phyloP scores from a whole-genome alignment of 2,329 filamentous ascomycete species.

The Fusarium sp. region DNA sequence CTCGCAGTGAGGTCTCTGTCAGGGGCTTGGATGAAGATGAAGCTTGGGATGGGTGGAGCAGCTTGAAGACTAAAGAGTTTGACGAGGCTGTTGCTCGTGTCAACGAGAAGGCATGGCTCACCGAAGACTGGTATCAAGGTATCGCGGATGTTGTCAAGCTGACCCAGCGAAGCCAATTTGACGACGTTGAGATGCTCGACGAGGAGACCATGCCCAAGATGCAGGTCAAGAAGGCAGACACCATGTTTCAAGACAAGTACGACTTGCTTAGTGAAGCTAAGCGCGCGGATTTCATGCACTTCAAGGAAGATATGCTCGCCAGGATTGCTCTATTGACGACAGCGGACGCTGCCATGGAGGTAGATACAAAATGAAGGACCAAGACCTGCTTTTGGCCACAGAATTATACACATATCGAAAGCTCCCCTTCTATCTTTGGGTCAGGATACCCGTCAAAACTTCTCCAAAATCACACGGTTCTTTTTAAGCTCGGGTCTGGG shows the following conservation, averaged over 20 bases:
- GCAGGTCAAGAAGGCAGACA: constrained; percentile 62
- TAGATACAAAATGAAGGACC: constrained; percentile 44
- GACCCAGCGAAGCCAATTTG: constrained; percentile 46
- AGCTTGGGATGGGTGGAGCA: constrained; percentile 62
- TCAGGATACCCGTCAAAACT: constrained; percentile 12
- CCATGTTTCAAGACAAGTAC: constrained; percentile 78
- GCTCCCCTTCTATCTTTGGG: constrained; percentile 26
- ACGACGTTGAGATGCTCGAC: constrained; percentile 50
- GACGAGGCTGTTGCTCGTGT: constrained; percentile 68
- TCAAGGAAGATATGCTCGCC: constrained; percentile 68
- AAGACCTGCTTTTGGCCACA: constrained; percentile 41
- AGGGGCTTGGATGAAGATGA: constrained; percentile 55
- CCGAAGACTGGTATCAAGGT: constrained; percentile 68
- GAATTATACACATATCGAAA: constrained; percentile 36
- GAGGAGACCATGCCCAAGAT: constrained; percentile 47
- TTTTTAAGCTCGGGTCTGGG: constrained; percentile 22
- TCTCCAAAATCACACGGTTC: constrained; percentile 16
- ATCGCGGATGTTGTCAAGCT: constrained; percentile 62
- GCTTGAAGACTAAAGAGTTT: constrained; percentile 61
- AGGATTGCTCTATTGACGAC: constrained; percentile 59
- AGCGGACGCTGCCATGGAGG: constrained; percentile 46
- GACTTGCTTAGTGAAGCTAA: constrained; percentile 73
- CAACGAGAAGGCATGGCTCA: constrained; percentile 63
- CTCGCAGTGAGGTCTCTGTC: constrained; percentile 53
- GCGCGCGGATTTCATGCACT: constrained; percentile 66